Evolutionary conservation across 352 stramenopile species (phyloP), one percentile per base, ranked within the genome.

Genomic region (Phytophthora pseudosyringae): DNA sequence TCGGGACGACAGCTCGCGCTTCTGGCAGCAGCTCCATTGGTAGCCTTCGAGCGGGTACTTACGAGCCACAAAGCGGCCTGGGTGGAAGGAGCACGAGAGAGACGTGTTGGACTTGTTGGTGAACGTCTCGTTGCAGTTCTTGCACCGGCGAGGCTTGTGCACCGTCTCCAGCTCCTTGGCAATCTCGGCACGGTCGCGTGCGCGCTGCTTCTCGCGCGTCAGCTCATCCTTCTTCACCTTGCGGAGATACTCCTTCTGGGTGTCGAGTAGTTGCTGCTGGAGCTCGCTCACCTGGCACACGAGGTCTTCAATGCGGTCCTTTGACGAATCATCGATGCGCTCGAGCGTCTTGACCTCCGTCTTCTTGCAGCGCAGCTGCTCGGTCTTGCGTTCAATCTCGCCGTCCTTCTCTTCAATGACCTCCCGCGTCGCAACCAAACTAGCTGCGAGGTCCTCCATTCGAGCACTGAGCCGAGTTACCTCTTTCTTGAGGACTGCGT

Each of bases 11-110:
- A 93, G 62, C 59, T 93, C 85, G 1, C 85, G 79, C 60, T 93
- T 93, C 67, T 90, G 81, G 74, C 85, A 93, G 69, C 85, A 93
- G 56, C 80, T 90, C 85, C 85, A 93, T 49, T 91, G 81, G 54
- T 93, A 93, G 12, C 85, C 85, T 69, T 93, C 82, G 21, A 93
- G 80, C 5, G 85, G 85, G 48, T 93, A 91, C 63, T 90, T 85
- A 8, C 85, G 82, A 16, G 82, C 82, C 12, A 93, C 78, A 50
- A 87, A 93, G 10, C 85, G 82, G 1, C 85, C 85, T 11, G 82
- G 85, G 53, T 93, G 82, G 74, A 80, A 93, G 28, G 82, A 90
- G 64, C 85, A 93, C 67, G 82, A 88, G 4, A 91, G 85, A 45
- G 85, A 88, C 38, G 81, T 90, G 75, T 93, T 93, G 43, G 76